Base-by-base conservation (phyloP, 306 rosid species). In the Cajanus cajan region DNA sequence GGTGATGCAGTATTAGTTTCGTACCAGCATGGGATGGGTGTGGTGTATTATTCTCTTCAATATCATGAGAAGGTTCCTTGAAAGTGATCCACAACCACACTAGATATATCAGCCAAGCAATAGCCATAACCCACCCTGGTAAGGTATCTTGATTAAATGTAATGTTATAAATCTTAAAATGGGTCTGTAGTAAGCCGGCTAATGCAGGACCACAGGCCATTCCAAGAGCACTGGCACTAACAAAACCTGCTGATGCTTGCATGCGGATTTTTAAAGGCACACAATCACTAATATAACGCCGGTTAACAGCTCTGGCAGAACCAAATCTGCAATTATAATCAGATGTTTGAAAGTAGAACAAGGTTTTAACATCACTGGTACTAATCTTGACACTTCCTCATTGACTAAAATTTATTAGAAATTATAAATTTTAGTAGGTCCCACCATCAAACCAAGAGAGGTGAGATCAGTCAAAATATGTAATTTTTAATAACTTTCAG, bases 141-240 rank as follows among this genome's bases (percentile, higher is more conserved):
- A 93, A 81, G 81, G 98, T 93, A 48, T 83, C 72, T 82, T 87
- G 86, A 81, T 93, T 90, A 85, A 91, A 90, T 37, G 98, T 88
- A 63, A 93, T 80, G 84, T 86, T 91, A 84, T 65, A 87, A 83
- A 93, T 80, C 86, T 82, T 90, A 75, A 93, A 93, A 7, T 91
- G 16, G n/a, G 76, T 91, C 83, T 93, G 98, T 78, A 93, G 95
- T 63, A 91, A 70, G 50, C 95, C 98, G 51, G 93, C 98, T 52
- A 93, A 80, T 67, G 97, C 98, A 73, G 98, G 98, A 80, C 98
- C 98, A 80, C 97, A 90, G 64, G 98, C 98, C 98, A 93, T 93
- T 82, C 98, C 98, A 65, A 93, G 93, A 77, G 98, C 98, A 48
- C 98, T 93, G 43, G 97, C 97, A 81, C 98, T 93, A 37, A 93